These are phyloP conservation scores for Knoxdaviesia proteae DNA, from an alignment of 2,329 filamentous ascomycete genomes.

Conservation along the genomic window DNA sequence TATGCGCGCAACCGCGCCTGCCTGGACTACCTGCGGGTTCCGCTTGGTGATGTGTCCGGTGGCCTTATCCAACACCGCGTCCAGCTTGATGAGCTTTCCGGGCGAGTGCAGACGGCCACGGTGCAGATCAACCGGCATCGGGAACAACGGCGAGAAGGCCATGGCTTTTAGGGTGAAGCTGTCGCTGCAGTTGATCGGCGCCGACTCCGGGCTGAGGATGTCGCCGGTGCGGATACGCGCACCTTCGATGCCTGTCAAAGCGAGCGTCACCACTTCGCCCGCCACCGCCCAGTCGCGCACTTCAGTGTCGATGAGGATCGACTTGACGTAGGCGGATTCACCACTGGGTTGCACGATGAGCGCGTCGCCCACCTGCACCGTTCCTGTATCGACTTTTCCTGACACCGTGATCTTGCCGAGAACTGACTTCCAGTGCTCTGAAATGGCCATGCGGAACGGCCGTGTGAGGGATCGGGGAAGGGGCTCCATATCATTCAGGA, in stretches of 20 bases:
- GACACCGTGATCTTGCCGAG: constrained; percentile 66
- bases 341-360: constrained; percentile 63
- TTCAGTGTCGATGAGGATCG: constrained; percentile 55
- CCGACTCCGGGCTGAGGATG: constrained; percentile 52
- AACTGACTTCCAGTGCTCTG: constrained; percentile 66
- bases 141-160: constrained; percentile 75
- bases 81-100: constrained; percentile 50
- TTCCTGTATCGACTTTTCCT: constrained; percentile 70
- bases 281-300: constrained; percentile 75
- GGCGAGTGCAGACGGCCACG: constrained; percentile 62
- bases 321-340: constrained; percentile 64
- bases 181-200: constrained; percentile 50
- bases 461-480: constrained; percentile 46
- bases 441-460: constrained; percentile 68
- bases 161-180: constrained; percentile 66
- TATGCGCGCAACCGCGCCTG: constrained; percentile 57
- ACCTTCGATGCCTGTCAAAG: constrained; percentile 67
- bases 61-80: constrained; percentile 58
- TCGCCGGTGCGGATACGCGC: constrained; percentile 68
- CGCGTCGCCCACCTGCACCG: constrained; percentile 63
- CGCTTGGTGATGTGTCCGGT: constrained; percentile 61
- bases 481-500: constrained; percentile 67
- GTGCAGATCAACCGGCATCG: constrained; percentile 78
- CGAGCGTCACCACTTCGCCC: constrained; percentile 71
- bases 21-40: constrained; percentile 66